These are phyloP conservation scores for Retiboletus flavoniger DNA, from an alignment of 1,284 basidiomycete species.

Conservation along the genomic window DNA sequence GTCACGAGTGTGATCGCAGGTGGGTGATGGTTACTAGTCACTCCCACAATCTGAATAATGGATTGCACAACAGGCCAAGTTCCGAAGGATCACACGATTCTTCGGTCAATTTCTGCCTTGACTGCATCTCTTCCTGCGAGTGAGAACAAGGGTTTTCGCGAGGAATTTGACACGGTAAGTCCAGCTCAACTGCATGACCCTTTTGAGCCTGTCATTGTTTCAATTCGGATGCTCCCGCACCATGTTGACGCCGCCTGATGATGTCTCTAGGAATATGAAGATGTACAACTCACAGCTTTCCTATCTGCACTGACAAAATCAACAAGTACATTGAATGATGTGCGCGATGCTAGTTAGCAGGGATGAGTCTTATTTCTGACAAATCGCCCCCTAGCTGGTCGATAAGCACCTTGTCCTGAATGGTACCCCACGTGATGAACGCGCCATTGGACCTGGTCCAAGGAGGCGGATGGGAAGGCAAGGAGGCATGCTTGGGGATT, in stretches of 20 bases:
- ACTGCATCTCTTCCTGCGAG: conserved; percentile 85
- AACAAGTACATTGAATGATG: conserved; percentile 85
- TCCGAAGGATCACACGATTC: conserved; percentile 71
- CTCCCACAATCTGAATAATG: conserved; percentile 1
- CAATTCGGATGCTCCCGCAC: not conserved
- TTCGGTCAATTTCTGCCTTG: conserved; percentile 84
- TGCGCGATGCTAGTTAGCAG: conserved; percentile 42
- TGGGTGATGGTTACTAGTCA: conserved; percentile 34
- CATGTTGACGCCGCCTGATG: conserved; percentile 4
- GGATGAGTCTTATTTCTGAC: conserved; percentile 11
- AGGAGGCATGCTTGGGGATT: conserved; percentile 46
- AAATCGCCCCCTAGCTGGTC: conserved; percentile 48
- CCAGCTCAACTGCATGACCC: not conserved
- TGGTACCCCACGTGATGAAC: conserved; percentile 43
- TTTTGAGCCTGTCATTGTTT: not conserved
- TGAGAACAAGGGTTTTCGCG: conserved; percentile 73
- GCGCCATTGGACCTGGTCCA: conserved; percentile 36
- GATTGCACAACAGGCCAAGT: conserved; percentile 51
- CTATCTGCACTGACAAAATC: conserved; percentile 87
- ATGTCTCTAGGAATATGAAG: conserved; percentile 81
- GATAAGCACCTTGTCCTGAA: conserved; percentile 65
- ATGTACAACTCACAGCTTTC: conserved; percentile 90
- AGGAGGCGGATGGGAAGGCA: conserved; percentile 50
- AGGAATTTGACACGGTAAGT: conserved; percentile 82
- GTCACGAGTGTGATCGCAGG: conserved; percentile 74